phyloP scores from a whole-genome alignment of 768 basidiomycete genomes.

The Mycena kentingensis region DNA sequence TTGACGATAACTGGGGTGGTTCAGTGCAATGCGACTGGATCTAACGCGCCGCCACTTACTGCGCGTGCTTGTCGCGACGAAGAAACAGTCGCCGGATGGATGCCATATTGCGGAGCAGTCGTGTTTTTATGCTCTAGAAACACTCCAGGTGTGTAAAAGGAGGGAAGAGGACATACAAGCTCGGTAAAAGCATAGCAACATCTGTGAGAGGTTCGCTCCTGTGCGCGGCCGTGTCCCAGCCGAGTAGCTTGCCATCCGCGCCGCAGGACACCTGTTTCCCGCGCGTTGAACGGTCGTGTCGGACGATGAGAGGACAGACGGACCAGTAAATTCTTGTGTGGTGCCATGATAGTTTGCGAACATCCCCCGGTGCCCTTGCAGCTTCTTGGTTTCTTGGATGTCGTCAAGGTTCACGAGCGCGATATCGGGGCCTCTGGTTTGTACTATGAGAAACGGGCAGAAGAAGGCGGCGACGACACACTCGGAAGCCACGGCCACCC shows the following conservation, averaged over 20 bases:
- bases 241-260: slow-evolving; percentile 82
- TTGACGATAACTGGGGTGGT: too few species aligned
- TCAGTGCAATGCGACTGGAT: too few species aligned
- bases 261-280: slow-evolving; percentile 71
- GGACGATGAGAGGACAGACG: slow-evolving; percentile 27
- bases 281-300: neutral
- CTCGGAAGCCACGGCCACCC: slow-evolving; percentile 91
- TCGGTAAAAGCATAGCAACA: slow-evolving; percentile 76
- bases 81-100: slow-evolving; percentile 84
- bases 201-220: slow-evolving; percentile 54
- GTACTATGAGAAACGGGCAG: slow-evolving; percentile 17
- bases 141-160: slow-evolving; percentile 27
- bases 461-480: slow-evolving; percentile 41
- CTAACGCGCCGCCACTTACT: slow-evolving; percentile 47
- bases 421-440: slow-evolving; percentile 67
- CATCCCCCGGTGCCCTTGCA: slow-evolving; percentile 75
- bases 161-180: slow-evolving; percentile 9
- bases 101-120: slow-evolving; percentile 92
- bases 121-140: slow-evolving; percentile 63
- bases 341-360: slow-evolving; percentile 90
- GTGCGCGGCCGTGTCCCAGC: slow-evolving; percentile 72
- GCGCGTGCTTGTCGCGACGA: slow-evolving; percentile 70
- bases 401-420: slow-evolving; percentile 80
- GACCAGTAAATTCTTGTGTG: slow-evolving; percentile 77
- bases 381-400: slow-evolving; percentile 53